These are phyloP conservation scores for Xerocomellus amylosporus DNA, from an alignment of 768 basidiomycete species.

Conservation along the genomic window DNA sequence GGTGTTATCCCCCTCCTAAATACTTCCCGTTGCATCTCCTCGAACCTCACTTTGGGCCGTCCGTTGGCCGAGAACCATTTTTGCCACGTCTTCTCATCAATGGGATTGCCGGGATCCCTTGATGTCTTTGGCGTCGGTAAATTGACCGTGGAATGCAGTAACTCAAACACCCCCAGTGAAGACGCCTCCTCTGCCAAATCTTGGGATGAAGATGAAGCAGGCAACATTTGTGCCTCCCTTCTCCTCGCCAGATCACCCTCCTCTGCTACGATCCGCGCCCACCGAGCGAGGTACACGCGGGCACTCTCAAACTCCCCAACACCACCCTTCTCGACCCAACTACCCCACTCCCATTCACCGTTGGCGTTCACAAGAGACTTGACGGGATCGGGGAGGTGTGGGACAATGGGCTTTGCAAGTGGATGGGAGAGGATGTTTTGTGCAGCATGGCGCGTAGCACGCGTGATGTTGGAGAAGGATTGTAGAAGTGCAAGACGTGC, in stretches of 20 bases:
- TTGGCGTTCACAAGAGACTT: slow-evolving; percentile 84
- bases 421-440: slow-evolving; percentile 95
- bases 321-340: slow-evolving; percentile 89
- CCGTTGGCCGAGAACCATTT: slow-evolving; percentile 79
- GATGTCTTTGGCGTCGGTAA: slow-evolving; percentile 81
- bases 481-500: slow-evolving; percentile 83
- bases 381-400: slow-evolving; percentile 94
- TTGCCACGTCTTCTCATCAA: slow-evolving; percentile 70
- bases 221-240: slow-evolving; percentile 71
- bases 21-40: slow-evolving; percentile 73
- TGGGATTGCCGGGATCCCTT: slow-evolving; percentile 72
- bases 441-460: slow-evolving; percentile 88
- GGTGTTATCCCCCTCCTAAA: slow-evolving; percentile 71
- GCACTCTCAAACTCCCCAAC: slow-evolving; percentile 97
- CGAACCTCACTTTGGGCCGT: slow-evolving; percentile 56
- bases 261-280: slow-evolving; percentile 97
- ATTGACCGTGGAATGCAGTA: slow-evolving; percentile 75
- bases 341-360: slow-evolving; percentile 91
- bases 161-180: slow-evolving; percentile 83
- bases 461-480: slow-evolving; percentile 91
- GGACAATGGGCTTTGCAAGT: slow-evolving; percentile 91
- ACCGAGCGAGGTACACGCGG: slow-evolving; percentile 90
- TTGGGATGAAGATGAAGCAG: slow-evolving; percentile 47
- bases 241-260: slow-evolving; percentile 90
- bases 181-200: slow-evolving; percentile 61